Base-by-base conservation (phyloP, 306 rosid species). In the Rubus idaeus region DNA sequence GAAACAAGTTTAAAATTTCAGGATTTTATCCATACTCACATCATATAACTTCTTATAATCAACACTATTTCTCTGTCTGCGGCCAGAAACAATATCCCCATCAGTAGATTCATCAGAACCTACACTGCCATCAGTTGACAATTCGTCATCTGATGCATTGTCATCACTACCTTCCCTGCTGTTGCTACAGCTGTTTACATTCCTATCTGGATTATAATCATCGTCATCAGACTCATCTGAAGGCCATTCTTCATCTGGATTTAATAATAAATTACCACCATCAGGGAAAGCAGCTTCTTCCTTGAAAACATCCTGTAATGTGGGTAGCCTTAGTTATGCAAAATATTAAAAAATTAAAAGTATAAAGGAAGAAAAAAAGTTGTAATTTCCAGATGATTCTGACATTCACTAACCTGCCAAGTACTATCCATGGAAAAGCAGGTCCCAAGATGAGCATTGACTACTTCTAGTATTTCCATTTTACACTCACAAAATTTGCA, bases 221-320 rank as follows among this genome's bases (percentile, higher is more conserved):
- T 87, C 92, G 77, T 93, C 98, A 71, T 86, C 96, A 55, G 98
- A 91, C 84, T 91, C 98, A 84, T 93, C 97, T 1, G 97, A 93
- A 58, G 98, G 98, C 97, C 93, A 93, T 71, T 91, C 90, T 75
- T 84, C 96, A 68, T 82, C 96, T 23, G 89, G 91, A 81, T 91
- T 87, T 63, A 79, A 72, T 75, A 84, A 70, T 50, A 84, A 77
- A 77, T 85, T 76, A 51, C 78, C 86, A 74, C 86, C 88, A 78
- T 88, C 89, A 17, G 92, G 96, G 39, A 77, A 80, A 82, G 90
- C 84, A 72, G 98, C 97, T 84, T 93, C 98, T 81, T 91, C 96
- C 88, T 90, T 87, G 87, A 93, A 91, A 71, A 93, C 79, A 76
- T 93, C 96, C 98, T 91, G 75, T 76, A 70, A 70, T 73, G 76